Conservation (phyloP, 2,329 filamentous ascomycete genomes). For the Penicillium hordei region DNA sequence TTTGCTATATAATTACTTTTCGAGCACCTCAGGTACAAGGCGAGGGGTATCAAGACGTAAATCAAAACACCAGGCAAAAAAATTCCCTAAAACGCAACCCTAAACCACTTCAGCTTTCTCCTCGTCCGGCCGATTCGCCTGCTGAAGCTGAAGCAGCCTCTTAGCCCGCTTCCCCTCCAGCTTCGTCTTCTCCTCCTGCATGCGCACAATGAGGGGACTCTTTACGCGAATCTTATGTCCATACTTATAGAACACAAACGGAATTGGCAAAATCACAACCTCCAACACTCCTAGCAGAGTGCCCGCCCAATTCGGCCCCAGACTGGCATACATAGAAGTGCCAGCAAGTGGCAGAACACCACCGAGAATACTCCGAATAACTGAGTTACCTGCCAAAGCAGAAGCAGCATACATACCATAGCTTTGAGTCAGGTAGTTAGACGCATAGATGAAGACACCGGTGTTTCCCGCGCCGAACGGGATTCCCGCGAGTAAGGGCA, state of each 20-base stretch:
- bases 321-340: slow-evolving; percentile 64
- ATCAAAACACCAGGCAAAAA: background rate
- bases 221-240: slow-evolving; percentile 57
- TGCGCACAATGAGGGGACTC: slow-evolving; percentile 57
- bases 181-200: slow-evolving; percentile 54
- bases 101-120: slow-evolving; percentile 21
- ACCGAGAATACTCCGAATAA: slow-evolving; percentile 71
- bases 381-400: slow-evolving; percentile 75
- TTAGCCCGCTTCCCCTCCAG: slow-evolving; percentile 44
- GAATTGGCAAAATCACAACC: slow-evolving; percentile 73
- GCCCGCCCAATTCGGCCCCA: slow-evolving; percentile 76
- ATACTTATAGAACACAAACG: slow-evolving; percentile 71
- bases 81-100: background rate
- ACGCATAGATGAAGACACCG: slow-evolving; percentile 76
- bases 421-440: slow-evolving; percentile 74
- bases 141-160: slow-evolving; percentile 18
- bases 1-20: slow-evolving; percentile 15
- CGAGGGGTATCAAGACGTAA: slow-evolving; percentile 13
- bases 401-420: slow-evolving; percentile 82
- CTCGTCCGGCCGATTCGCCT: slow-evolving; percentile 9
- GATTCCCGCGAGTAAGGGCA: slow-evolving; percentile 73
- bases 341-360: slow-evolving; percentile 76
- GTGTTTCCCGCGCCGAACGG: slow-evolving; percentile 77
- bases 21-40: slow-evolving; percentile 15
- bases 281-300: slow-evolving; percentile 74